Evolutionary conservation across 148 eudicot genomes (phyloP).

Genomic region (Fagopyrum esculentum): DNA sequence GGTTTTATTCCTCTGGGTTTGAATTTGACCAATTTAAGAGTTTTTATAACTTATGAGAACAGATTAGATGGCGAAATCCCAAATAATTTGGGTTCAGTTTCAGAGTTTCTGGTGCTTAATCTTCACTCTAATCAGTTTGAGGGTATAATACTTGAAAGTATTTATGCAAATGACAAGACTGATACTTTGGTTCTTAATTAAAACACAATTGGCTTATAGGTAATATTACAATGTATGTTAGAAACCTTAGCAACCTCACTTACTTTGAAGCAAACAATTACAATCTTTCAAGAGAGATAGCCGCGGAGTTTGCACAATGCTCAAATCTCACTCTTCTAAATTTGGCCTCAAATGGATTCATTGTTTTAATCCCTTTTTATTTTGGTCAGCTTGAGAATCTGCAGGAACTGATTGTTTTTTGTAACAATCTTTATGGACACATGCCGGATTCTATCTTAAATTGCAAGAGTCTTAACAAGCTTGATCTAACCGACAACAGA

Average conservation of each 20-base stretch:
- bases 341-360: conserved; percentile 79
- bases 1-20: conserved; percentile 91
- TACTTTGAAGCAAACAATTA: conserved; percentile 89
- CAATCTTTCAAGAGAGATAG: conserved; percentile 78
- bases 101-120: conserved; percentile 57
- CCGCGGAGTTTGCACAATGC: conserved; percentile 58
- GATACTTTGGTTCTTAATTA: conserved; percentile 65
- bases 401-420: conserved; percentile 80
- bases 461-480: conserved; percentile 72
- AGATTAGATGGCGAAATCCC: conserved; percentile 56
- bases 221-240: conserved; percentile 54
- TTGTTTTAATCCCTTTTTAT: conserved; percentile 60
- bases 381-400: conserved; percentile 66
- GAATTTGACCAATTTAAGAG: conserved; percentile 56
- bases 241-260: conserved; percentile 68
- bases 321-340: conserved; percentile 75
- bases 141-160: conserved; percentile 65
- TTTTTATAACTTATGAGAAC: conserved; percentile 89
- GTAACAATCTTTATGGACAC: conserved; percentile 62
- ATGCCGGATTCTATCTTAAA: conserved; percentile 61
- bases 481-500: conserved; percentile 74
- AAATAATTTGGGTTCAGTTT: conserved; percentile 48
- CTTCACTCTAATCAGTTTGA: conserved; percentile 77
- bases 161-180: conserved; percentile 54
- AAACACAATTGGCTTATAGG: conserved; percentile 62